Conservation (phyloP, 2,329 filamentous ascomycete species). For the Fusarium pseudocircinatum region DNA sequence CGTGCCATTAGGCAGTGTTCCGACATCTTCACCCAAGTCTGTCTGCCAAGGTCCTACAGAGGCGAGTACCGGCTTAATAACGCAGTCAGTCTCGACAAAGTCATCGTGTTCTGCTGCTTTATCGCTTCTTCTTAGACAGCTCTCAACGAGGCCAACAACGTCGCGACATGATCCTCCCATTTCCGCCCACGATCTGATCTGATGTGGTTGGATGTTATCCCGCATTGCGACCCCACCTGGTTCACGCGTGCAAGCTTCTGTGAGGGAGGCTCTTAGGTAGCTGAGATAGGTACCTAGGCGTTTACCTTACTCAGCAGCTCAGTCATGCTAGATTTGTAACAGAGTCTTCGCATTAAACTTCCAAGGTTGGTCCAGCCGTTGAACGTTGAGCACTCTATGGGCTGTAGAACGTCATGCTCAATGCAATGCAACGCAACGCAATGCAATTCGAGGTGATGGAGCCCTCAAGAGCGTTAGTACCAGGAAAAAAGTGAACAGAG, state of each 20-base stretch:
- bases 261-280: neutral
- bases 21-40: neutral
- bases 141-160: neutral
- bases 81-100: neutral
- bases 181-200: neutral
- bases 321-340: neutral
- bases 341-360: neutral
- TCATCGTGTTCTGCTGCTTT: neutral
- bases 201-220: neutral
- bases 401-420: neutral
- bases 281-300: neutral
- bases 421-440: neutral
- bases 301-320: neutral
- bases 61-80: neutral
- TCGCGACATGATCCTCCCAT: neutral
- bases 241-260: neutral
- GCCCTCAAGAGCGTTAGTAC: neutral
- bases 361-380: neutral
- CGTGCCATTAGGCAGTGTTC: neutral
- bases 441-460: neutral
- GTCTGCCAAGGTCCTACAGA: neutral
- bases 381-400: neutral
- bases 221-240: neutral
- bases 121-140: neutral
- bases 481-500: neutral